Base-by-base conservation (phyloP, 1,139 yeast genomes). In the Pichia kudriavzevii region DNA sequence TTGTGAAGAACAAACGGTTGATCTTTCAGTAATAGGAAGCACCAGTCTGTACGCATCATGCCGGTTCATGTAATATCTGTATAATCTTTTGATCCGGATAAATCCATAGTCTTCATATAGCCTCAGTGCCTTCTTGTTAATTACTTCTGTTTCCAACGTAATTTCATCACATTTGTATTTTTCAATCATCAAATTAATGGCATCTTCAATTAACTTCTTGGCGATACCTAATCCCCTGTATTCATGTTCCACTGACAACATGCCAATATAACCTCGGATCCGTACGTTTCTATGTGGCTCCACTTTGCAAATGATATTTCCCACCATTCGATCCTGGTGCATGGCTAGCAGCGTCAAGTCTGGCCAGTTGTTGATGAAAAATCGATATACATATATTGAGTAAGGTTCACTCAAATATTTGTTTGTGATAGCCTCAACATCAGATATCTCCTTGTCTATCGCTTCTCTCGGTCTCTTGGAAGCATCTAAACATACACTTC, bases 21-120 rank as follows among this genome's bases (percentile, higher is more conserved):
- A 59, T 41, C 60, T 66, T 12, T 68, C 68, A 1, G 81, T 75
- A 13, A 80, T 52, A 2, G 88, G 87, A 23, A 79, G 56, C 3
- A 85, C 78, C 44, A 91, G 65, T 45, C 95, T 67, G 55, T 69
- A 88, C 0, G 98, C 98, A 60, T 91, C 98, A 50, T 83, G 94
- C 42, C 93, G 83, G 56, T 87, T 88, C 52, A 88, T 61, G 55
- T 91, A 91, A 63, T 91, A 91, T 36, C 95, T 67, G 53, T 77
- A 80, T 51, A 91, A 68, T 41, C 97, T 65, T 52, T 91, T 87
- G 27, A 79, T 70, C 42, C 94, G 67, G 34, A 88, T 55, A 53
- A 91, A 91, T 2, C 98, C 98, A 61, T 88, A 69, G 44, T 79
- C 75, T 55, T 87, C 95, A 54, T 91, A 91, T 34, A 91, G 61